A percentile compares a stretch with the other conserved stretches of the same genome.
Conservation (phyloP, 2,329 filamentous ascomycete species). For the Stachybotrys chlorohalonatus region DNA sequence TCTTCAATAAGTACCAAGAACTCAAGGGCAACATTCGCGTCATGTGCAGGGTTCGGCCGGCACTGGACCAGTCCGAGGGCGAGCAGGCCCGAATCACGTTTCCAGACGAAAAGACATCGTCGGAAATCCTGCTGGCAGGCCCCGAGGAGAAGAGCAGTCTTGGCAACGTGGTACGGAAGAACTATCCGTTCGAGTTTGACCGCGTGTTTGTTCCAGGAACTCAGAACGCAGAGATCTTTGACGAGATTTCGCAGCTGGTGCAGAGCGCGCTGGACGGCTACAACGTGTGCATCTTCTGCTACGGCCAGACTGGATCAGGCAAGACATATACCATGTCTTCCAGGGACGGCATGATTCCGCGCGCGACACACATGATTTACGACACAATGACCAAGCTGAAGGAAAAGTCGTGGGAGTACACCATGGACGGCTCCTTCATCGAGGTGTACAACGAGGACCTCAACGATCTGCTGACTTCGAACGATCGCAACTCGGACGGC, state of each 20-base stretch:
- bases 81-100: conserved; percentile 67
- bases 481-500: conserved; percentile 54
- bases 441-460: conserved; percentile 98
- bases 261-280: conserved; percentile 95
- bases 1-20: conserved; percentile 97
- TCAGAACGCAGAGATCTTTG: conserved; percentile 81
- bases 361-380: conserved; percentile 89
- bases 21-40: conserved; percentile 97
- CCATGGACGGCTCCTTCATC: conserved; percentile 89
- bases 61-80: conserved; percentile 49
- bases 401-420: conserved; percentile 90
- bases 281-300: conserved; percentile 98
- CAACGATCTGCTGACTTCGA: conserved; percentile 66
- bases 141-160: conserved; percentile 78
- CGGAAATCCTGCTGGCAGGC: conserved; percentile 76
- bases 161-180: conserved; percentile 66
- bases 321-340: conserved; percentile 97
- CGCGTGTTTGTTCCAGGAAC: conserved; percentile 75
- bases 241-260: conserved; percentile 92
- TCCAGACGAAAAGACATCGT: conserved; percentile 74
- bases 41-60: conserved; percentile 88
- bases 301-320: conserved; percentile 92
- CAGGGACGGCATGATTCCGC: conserved; percentile 86
- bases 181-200: conserved; percentile 83
- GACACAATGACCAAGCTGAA: conserved; percentile 73